Conservation (phyloP, 306 rosid genomes). For the Prunus armeniaca region DNA sequence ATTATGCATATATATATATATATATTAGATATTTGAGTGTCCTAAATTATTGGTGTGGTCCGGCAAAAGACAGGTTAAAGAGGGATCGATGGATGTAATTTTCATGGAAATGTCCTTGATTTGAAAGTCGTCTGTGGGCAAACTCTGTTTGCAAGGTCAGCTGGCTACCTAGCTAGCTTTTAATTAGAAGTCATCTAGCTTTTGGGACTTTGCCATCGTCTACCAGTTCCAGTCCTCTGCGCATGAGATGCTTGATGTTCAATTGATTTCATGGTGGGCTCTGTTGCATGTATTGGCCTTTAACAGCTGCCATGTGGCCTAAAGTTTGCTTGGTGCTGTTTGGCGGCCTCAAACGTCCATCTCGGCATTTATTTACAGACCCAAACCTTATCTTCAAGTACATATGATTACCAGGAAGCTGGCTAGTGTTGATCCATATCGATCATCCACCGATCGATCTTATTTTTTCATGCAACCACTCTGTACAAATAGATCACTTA, state of each 20-base stretch:
- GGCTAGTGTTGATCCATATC: too few species aligned
- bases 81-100: constrained; percentile 9
- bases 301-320: too few species aligned
- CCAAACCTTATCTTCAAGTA: too few species aligned
- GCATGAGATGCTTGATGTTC: too few species aligned
- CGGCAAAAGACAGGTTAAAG: constrained; percentile 9
- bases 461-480: too few species aligned
- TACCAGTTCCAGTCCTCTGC: too few species aligned
- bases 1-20: neutral
- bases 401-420: too few species aligned
- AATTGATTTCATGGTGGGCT: neutral
- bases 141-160: neutral
- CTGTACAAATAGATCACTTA: too few species aligned
- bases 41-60: constrained; percentile 47
- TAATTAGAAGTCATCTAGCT: neutral
- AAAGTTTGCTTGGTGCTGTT: too few species aligned
- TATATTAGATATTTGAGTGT: constrained; percentile 29
- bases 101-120: constrained; percentile 24
- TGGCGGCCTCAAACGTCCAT: too few species aligned
- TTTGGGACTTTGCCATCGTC: neutral
- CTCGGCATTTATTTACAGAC: too few species aligned
- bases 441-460: too few species aligned
- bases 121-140: constrained; percentile 2
- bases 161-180: neutral
- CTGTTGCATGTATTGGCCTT: neutral